A percentile compares a stretch with the other conserved stretches of the same genome.
Conservation (phyloP, 108 stramenopile species). For the Pseudonitzschia pungens region DNA sequence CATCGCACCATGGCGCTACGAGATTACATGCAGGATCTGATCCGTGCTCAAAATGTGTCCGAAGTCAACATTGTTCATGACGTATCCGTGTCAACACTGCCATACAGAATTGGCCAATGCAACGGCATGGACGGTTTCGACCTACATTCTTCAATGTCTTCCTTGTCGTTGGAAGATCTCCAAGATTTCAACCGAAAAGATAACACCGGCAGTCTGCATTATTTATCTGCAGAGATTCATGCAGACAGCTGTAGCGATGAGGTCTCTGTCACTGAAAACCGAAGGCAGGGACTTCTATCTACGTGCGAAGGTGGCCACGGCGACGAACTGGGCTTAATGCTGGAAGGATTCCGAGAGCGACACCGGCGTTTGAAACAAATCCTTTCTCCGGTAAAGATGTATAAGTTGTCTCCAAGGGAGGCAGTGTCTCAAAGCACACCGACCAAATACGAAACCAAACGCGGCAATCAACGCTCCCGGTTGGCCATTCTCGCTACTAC, state of each 20-base stretch:
- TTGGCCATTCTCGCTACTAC: background rate
- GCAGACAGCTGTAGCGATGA: background rate
- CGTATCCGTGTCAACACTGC: background rate
- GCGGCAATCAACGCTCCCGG: background rate
- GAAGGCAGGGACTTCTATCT: background rate
- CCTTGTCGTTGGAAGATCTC: background rate
- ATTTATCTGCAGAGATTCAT: background rate
- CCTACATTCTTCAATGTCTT: background rate
- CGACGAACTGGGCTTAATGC: background rate
- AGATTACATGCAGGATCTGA: slow-evolving; percentile 14
- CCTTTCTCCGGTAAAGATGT: background rate
- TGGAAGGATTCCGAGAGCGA: slow-evolving; percentile 5
- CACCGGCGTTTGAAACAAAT: slow-evolving; percentile 1
- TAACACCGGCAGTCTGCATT: background rate
- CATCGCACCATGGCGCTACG: background rate
- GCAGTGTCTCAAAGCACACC: background rate
- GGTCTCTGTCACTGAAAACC: background rate
- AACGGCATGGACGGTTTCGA: background rate
- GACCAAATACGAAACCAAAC: background rate
- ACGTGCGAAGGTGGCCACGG: background rate
- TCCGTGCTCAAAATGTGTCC: background rate
- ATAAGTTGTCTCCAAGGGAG: background rate
- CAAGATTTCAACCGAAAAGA: background rate
- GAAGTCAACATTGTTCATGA: slow-evolving; percentile 2
- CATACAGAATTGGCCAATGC: background rate